phyloP scores from a whole-genome alignment of 2,329 filamentous ascomycete species.

The Phialemoniopsis sp. region DNA sequence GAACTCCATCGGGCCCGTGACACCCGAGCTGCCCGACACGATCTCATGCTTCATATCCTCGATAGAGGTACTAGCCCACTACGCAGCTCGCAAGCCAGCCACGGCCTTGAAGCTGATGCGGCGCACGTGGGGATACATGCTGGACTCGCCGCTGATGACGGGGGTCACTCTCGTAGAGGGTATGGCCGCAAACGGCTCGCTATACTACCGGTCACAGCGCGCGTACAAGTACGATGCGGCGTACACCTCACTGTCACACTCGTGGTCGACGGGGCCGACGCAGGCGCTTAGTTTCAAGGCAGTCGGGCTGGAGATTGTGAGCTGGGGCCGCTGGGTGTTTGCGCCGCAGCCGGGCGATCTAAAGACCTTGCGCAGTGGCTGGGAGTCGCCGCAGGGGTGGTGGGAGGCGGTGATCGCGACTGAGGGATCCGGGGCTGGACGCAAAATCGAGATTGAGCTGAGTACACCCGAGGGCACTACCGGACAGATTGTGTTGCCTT shows the following conservation, averaged over 20 bases:
- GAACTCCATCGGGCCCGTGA: constrained; percentile 20
- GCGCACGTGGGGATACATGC: constrained; percentile 16
- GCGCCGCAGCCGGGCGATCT: constrained; percentile 14
- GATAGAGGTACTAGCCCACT: constrained; percentile 22
- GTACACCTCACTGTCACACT: constrained; percentile 26
- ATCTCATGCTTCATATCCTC: constrained; percentile 23
- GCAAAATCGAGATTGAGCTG: background rate
- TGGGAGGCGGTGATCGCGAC: constrained; percentile 10
- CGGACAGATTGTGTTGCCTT: constrained; percentile 1
- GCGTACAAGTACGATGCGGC: constrained; percentile 24
- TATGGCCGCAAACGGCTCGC: constrained; percentile 25
- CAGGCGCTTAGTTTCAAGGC: constrained; percentile 17
- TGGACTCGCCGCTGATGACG: constrained; percentile 22
- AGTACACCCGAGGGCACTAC: background rate
- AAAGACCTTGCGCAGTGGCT: constrained; percentile 12
- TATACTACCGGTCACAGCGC: constrained; percentile 23
- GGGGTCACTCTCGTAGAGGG: constrained; percentile 29
- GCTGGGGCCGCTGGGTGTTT: constrained; percentile 20
- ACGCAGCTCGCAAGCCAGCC: constrained; percentile 9
- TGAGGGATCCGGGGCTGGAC: background rate
- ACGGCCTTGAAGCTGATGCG: constrained; percentile 16
- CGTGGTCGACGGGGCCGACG: constrained; percentile 26
- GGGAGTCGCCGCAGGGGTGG: constrained; percentile 9
- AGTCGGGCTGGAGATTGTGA: constrained; percentile 17
- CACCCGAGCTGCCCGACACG: constrained; percentile 22